Conservation (phyloP, 2,329 filamentous ascomycete genomes). For the Leptographium lundbergii region DNA sequence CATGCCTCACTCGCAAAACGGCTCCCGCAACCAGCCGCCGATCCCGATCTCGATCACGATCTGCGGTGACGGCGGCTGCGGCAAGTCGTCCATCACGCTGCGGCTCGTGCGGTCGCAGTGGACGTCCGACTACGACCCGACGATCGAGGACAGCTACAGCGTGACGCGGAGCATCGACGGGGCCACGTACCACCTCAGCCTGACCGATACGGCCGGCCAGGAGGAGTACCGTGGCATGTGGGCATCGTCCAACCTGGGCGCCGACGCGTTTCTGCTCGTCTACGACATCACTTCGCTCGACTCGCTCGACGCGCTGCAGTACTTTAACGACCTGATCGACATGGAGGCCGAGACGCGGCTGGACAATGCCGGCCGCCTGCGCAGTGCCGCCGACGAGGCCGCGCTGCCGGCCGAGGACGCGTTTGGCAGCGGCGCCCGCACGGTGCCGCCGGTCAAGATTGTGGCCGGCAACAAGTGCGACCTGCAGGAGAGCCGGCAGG, state of each 20-base stretch:
- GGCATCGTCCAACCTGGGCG: slow-evolving; percentile 64
- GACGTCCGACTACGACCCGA: slow-evolving; percentile 73
- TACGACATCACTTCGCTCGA: slow-evolving; percentile 70
- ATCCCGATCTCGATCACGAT: slow-evolving; percentile 64
- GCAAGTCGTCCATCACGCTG: slow-evolving; percentile 75
- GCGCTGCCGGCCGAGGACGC: neutral
- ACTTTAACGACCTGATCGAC: slow-evolving; percentile 74
- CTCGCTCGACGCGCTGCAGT: slow-evolving; percentile 58
- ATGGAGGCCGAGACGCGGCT: slow-evolving; percentile 63
- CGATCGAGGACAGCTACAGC: slow-evolving; percentile 74
- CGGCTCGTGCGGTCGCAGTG: slow-evolving; percentile 72
- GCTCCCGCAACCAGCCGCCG: slow-evolving; percentile 23
- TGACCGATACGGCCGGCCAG: slow-evolving; percentile 80
- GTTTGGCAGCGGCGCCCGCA: slow-evolving; percentile 28
- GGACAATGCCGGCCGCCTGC: slow-evolving; percentile 46
- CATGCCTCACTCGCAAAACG: slow-evolving; percentile 8
- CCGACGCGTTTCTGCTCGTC: slow-evolving; percentile 74
- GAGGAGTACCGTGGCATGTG: slow-evolving; percentile 84
- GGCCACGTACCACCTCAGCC: slow-evolving; percentile 62
- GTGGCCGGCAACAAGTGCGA: slow-evolving; percentile 83
- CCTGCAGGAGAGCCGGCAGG: slow-evolving; percentile 54
- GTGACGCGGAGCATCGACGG: slow-evolving; percentile 72
- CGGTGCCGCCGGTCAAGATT: slow-evolving; percentile 65
- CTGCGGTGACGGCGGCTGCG: slow-evolving; percentile 74
- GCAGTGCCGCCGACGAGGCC: slow-evolving; percentile 26